Percentiles rank a stretch among this genome's conserved stretches.
These are phyloP conservation scores for Cornus suecica DNA, from an alignment of 148 eudicot species.

Conservation along the genomic window DNA sequence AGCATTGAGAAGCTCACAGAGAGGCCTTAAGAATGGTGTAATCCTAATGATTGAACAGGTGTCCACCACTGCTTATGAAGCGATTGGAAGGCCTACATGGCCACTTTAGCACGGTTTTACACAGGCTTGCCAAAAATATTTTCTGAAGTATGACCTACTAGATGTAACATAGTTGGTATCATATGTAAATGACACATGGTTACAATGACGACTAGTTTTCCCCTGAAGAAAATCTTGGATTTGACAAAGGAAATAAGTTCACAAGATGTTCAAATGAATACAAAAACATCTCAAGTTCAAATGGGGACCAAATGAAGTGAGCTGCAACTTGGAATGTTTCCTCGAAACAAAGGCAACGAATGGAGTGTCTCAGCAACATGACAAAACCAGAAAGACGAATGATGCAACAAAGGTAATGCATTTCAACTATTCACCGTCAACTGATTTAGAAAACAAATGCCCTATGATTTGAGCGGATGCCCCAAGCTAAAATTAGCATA, in stretches of 20 bases:
- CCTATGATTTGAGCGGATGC: neutral
- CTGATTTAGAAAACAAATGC: neutral
- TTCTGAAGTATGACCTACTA: neutral
- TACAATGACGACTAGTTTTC: neutral
- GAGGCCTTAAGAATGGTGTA: neutral
- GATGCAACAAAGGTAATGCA: neutral
- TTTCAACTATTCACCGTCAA: neutral
- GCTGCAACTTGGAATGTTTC: neutral
- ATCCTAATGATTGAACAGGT: neutral
- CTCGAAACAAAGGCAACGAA: neutral
- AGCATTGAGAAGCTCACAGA: neutral
- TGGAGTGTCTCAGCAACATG: neutral
- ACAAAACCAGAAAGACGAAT: neutral
- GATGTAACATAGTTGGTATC: neutral
- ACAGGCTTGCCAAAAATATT: neutral
- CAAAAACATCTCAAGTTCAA: neutral
- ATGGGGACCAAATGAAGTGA: neutral
- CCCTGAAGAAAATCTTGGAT: neutral
- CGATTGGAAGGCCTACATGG: neutral
- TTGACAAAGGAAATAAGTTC: neutral
- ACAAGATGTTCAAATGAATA: neutral
- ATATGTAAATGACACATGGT: neutral
- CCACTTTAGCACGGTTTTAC: neutral
- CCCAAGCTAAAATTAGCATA: neutral
- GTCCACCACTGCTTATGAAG: neutral